Evolutionary conservation across 352 stramenopile species (phyloP), one percentile per base, ranked within the genome.

Genomic region (Stramenopiles sp.): DNA sequence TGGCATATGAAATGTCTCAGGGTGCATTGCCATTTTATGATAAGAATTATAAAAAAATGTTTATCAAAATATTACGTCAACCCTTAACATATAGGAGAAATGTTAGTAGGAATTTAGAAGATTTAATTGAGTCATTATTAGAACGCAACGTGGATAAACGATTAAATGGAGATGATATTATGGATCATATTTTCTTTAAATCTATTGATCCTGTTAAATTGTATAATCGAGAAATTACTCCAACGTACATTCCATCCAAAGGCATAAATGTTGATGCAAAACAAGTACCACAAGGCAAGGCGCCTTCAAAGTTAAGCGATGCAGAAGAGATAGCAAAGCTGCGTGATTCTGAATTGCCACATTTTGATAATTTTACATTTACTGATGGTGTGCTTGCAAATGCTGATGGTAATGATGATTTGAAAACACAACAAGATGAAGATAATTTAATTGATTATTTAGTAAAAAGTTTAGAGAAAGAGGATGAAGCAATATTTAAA

Each of bases 41-140:
- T 86, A 88, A 93, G 84, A 96, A 95, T 84, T 93, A 95, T 86
- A 97, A 97, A 83, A 86, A 89, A 78, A 97, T 97, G 92, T 96
- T 96, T 84, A 88, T 94, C 84, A 95, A 94, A 80, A 97, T 97
- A 83, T 80, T 94, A 74, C 93, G 94, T 84, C 89, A 93, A 81
- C 88, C 93, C 78, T 33, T 76, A 7, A 76, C 30, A 13, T 76
- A 13, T 13, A 31, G 13, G 31, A 13, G 13, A 13, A 53, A 53
- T 13, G 13, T 76, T 13, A 76, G 65, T 13, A 31, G 7, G 7
- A 7, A 31, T 20, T 4, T 20, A 1, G 4, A 33, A 76, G 13
- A 13, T 20, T 76, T 4, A 4, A 33, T 76, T 33, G 4, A 7
- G 4, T 4, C 4, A 13, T 76, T 76, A 33, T 76, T 76, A 13